These are phyloP conservation scores for Lycium barbarum DNA, from an alignment of 257 asterid species.

Conservation along the genomic window DNA sequence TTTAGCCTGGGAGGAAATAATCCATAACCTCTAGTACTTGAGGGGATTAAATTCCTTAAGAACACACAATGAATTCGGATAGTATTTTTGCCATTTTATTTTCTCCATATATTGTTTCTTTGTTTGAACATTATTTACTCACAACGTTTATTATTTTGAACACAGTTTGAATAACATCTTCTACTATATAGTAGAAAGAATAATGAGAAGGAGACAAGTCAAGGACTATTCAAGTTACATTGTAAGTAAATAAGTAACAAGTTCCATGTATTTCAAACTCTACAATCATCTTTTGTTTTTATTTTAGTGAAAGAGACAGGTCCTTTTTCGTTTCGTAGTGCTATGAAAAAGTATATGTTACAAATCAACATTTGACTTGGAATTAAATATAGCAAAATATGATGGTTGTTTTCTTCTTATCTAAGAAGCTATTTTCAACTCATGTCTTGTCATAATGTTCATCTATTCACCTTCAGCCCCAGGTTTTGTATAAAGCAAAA, in stretches of 20 bases:
- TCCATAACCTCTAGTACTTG: too few species aligned
- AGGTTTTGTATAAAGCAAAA: neutral
- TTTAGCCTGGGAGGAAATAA: too few species aligned
- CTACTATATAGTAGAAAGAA: neutral
- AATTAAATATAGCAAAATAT: neutral
- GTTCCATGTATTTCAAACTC: neutral
- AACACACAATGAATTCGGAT: too few species aligned
- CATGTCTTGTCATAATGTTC: neutral
- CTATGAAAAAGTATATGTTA: too few species aligned
- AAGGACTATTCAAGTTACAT: neutral
- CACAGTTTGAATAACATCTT: neutral
- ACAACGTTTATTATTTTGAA: too few species aligned
- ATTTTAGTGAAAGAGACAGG: neutral
- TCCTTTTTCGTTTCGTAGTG: too few species aligned
- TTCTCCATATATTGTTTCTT: too few species aligned
- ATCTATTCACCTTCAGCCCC: neutral
- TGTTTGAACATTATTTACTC: too few species aligned
- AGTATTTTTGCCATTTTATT: too few species aligned
- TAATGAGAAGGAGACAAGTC: neutral
- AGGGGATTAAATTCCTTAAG: too few species aligned
- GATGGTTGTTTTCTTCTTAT: neutral
- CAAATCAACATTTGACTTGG: neutral
- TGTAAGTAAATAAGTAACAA: too few species aligned
- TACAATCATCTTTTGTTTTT: too few species aligned
- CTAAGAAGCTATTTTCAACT: neutral